Percentiles rank a stretch among this genome's conserved stretches.
Conservation (phyloP, 2,329 filamentous ascomycete genomes). For the Parastagonospora nodorum region DNA sequence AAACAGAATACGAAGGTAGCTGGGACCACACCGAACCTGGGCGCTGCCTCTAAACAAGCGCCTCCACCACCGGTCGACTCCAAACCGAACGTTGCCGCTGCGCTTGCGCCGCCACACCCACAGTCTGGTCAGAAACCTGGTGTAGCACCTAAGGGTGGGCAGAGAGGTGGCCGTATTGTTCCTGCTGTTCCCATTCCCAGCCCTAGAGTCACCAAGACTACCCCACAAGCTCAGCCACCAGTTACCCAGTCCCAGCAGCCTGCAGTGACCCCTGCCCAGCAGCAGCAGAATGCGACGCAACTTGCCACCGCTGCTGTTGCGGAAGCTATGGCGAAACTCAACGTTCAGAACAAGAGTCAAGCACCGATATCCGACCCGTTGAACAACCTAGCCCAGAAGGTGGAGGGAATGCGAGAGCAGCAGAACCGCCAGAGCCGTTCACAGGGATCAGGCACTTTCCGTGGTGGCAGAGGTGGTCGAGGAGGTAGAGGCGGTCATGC, state of each 20-base stretch:
- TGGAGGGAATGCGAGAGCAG: constrained; percentile 77
- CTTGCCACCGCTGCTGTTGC: constrained; percentile 79
- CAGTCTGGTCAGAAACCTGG: constrained; percentile 40
- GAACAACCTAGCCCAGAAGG: constrained; percentile 75
- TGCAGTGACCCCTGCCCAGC: constrained; percentile 30
- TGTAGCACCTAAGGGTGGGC: constrained; percentile 45
- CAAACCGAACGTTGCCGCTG: constrained; percentile 67
- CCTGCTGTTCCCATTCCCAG: constrained; percentile 69
- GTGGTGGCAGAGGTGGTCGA: constrained; percentile 48
- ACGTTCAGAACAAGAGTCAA: constrained; percentile 37
- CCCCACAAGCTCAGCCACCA: constrained; percentile 46
- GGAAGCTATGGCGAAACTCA: constrained; percentile 76
- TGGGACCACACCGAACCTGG: constrained; percentile 40
- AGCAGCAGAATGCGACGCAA: constrained; percentile 68
- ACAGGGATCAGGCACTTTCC: constrained; percentile 46
- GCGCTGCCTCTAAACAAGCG: constrained; percentile 53
- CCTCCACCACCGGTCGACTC: constrained; percentile 71
- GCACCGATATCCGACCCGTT: constrained; percentile 51
- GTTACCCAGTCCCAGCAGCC: constrained; percentile 43
- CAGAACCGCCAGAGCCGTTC: constrained; percentile 58
- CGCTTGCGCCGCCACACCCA: constrained; percentile 57
- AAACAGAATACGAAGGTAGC: constrained; percentile 55
- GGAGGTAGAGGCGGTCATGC: constrained; percentile 52
- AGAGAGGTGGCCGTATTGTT: constrained; percentile 60
- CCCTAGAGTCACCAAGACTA: constrained; percentile 38